Percentiles rank a stretch among this genome's conserved stretches.
phyloP scores from a whole-genome alignment of 257 asterid species.

The Voacanga thouarsii region DNA sequence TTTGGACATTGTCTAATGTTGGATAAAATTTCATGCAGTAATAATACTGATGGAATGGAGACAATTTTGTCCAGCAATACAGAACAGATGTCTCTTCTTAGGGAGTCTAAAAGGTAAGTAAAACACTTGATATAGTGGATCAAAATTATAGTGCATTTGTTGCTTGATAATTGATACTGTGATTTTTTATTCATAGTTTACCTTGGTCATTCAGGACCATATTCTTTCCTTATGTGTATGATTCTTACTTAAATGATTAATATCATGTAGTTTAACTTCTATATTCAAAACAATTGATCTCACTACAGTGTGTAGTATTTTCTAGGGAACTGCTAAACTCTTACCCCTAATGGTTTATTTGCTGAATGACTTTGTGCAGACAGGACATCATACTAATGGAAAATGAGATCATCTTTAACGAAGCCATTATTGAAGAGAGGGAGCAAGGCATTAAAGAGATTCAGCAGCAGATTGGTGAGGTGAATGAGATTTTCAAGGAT shows the following conservation, averaged over 20 bases:
- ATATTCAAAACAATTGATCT: not conserved
- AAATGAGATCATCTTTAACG: constrained; percentile 42
- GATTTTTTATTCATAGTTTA: not conserved
- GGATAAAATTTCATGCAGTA: constrained; percentile 21
- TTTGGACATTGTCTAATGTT: not conserved
- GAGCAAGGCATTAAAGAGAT: constrained; percentile 56
- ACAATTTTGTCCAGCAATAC: constrained; percentile 24
- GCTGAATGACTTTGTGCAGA: constrained; percentile 25
- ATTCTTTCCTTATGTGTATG: not conserved
- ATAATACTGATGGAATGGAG: constrained; percentile 34
- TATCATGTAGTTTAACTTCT: not conserved
- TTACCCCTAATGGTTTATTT: not conserved
- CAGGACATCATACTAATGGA: constrained; percentile 37
- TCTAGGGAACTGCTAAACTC: not conserved
- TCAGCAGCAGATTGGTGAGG: constrained; percentile 54
- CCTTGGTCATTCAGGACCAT: not conserved
- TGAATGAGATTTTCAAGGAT: constrained; percentile 54
- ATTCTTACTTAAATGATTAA: not conserved
- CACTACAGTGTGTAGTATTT: not conserved
- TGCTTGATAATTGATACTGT: not conserved
- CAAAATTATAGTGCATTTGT: not conserved
- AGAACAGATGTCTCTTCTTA: constrained; percentile 31
- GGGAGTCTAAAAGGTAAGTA: constrained; percentile 45
- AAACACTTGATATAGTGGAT: not conserved
- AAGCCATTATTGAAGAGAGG: constrained; percentile 57